Base-by-base conservation (phyloP, 768 basidiomycete species). In the Lactarius hengduanensis region DNA sequence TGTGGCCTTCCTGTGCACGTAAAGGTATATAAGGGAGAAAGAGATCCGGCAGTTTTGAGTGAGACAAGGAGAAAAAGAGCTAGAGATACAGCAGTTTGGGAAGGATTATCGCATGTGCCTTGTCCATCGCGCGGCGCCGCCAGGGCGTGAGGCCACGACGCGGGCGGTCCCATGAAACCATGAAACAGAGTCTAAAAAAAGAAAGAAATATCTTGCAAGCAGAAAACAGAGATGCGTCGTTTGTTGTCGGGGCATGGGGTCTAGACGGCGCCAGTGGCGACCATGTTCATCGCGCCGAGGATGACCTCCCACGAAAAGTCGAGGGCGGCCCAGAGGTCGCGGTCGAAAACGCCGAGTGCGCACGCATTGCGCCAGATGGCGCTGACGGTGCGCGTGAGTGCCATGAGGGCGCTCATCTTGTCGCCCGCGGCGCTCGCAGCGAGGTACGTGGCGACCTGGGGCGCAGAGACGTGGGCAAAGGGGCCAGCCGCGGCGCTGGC, bases 351-450 rank as follows among this genome's bases (percentile, higher is more conserved):
- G 3, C 90, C 90, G n/a, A 93, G 79, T 26, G 83, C 83, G 66
- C 85, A 86, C 3, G 82, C 83, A 72, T 92, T 92, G 65, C 83
- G 80, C 89, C 90, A 93, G 38, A 92, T 74, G 8, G 87, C 90
- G 63, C 86, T 82, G 43, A 91, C 81, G 41, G 73, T 76, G 60
- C 78, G 75, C 6, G 82, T 77, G 61, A 83, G 79, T 45, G 78
- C 76, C 56, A 88, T 74, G 9, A 91, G 78, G 16, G 79, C 81
- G 34, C 77, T 78, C 43, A 78, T 70, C 41, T 63, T 71, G 70
- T 72, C 73, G 28, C 71, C 72, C 18, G 67, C 63, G 2, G 74
- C 75, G 71, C 73, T 38, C 58, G 67, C 41, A 41, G 69, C 62
- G 55, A 69, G 68, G 60, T 68, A 71, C n/a, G 71, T 70, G 41